A percentile compares a stretch with the other conserved stretches of the same genome.
Conservation (phyloP, 345 rosid genomes). For the Diplotaxis tenuifolia region DNA sequence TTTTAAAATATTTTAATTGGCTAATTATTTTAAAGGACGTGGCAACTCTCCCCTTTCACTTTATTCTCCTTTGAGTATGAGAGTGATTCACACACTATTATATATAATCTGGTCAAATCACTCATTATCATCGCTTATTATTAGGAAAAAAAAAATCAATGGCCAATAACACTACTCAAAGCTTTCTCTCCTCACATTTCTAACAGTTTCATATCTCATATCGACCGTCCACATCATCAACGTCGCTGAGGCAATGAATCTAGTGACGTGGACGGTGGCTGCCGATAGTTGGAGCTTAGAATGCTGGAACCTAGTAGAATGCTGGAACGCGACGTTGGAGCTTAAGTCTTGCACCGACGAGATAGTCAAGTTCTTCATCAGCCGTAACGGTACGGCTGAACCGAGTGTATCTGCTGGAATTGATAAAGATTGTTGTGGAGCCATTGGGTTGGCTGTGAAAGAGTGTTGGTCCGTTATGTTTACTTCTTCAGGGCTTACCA, state of each 20-base stretch:
- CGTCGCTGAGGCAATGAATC: background rate
- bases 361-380: slow-evolving; percentile 57
- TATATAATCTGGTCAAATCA: background rate
- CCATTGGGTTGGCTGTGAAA: slow-evolving; percentile 50
- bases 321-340: slow-evolving; percentile 67
- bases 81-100: no score
- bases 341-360: slow-evolving; percentile 71
- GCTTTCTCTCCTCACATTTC: background rate
- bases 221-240: slow-evolving; percentile 14
- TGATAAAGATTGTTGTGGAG: slow-evolving; percentile 61
- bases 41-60: no score
- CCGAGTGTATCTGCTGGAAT: slow-evolving; percentile 25
- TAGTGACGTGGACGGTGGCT: background rate
- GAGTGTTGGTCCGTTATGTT: slow-evolving; percentile 85
- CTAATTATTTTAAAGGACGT: no score
- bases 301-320: slow-evolving; percentile 51
- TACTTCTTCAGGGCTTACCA: slow-evolving; percentile 62
- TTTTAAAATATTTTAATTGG: no score
- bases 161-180: slow-evolving; percentile 17
- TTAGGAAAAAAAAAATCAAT: background rate
- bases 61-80: no score
- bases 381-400: slow-evolving; percentile 37
- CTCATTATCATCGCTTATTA: background rate
- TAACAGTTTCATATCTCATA: slow-evolving; percentile 21
- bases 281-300: background rate